Evolutionary conservation across 306 rosid species (phyloP), one percentile per base, ranked within the genome.

Genomic region (Quercus robur): DNA sequence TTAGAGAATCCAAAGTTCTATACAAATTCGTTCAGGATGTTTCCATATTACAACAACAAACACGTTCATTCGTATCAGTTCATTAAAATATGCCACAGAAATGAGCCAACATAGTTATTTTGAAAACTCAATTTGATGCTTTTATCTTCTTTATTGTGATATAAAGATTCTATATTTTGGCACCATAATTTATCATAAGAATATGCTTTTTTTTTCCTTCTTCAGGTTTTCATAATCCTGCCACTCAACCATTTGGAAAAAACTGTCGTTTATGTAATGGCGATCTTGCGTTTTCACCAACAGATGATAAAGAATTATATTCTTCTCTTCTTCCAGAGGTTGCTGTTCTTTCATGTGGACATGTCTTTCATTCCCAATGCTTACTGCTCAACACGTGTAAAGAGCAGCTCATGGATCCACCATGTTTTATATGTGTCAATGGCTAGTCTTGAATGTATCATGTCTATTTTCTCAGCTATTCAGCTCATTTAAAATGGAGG

Each of bases 301-400:
- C 1, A 41, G 74, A 11, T 10, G 80, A 41, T 41, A 41, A 19
- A 21, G n/a, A 31, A 19, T 31, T 2, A 0, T 49, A 77, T 14
- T 3, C 54, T 19, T 11, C 52, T 57, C 6, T 52, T 31, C 52
- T 73, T 44, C 74, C 83, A 12, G 83, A 80, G 64, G 41, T 20
- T 73, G 5, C 66, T 30, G 66, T 80, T 73, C 77, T 80, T 80
- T 44, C 66, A 13, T 80, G 78, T 11, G 12, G 35, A 33, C 83
- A 80, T 54, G 74, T 31, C 38, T 80, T 49, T 31, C 78, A 80
- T 56, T 51, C 44, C 78, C 23, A 1, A 1, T 80, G 78, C 78
- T 63, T 66, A 15, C 35, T 23, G 55, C 11, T 15, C 26, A 19
- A 6, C 28, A 20, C 63, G 33, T 18, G 25, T 13, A 17, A 14